A percentile compares a stretch with the other conserved stretches of the same genome.
These are phyloP conservation scores for Mycogone perniciosa DNA, from an alignment of 2,329 filamentous ascomycete genomes.

Conservation along the genomic window DNA sequence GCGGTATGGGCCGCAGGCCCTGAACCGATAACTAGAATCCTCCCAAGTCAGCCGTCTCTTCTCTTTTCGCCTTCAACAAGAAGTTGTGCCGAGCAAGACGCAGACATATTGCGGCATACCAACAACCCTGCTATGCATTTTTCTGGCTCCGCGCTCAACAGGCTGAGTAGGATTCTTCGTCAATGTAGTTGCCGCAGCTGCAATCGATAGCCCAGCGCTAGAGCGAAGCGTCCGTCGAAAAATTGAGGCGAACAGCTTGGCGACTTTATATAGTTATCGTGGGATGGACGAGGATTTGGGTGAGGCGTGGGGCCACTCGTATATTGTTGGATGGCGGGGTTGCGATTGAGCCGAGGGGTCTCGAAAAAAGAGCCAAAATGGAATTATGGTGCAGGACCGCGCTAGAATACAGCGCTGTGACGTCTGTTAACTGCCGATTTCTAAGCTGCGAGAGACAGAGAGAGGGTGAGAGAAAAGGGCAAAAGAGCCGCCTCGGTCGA, in stretches of 20 bases:
- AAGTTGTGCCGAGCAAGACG: background rate
- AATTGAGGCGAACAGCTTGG: slow-evolving; percentile 88
- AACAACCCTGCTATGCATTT: slow-evolving; percentile 90
- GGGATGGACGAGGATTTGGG: background rate
- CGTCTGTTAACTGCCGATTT: slow-evolving; percentile 11
- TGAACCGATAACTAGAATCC: slow-evolving; percentile 67
- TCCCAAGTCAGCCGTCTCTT: background rate
- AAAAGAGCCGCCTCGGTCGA: no score
- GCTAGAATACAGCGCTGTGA: no score
- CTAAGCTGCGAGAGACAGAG: slow-evolving; percentile 12
- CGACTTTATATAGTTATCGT: slow-evolving; percentile 32
- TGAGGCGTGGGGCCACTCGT: background rate
- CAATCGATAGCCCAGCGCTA: slow-evolving; percentile 66
- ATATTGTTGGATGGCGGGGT: background rate
- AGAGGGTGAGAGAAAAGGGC: no score
- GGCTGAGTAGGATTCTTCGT: slow-evolving; percentile 35
- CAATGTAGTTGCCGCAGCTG: slow-evolving; percentile 58
- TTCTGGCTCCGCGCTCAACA: slow-evolving; percentile 40
- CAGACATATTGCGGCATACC: slow-evolving; percentile 48
- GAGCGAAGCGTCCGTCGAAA: slow-evolving; percentile 72
- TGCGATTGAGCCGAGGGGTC: background rate
- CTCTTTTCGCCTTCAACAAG: background rate
- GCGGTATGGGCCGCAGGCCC: slow-evolving; percentile 97
- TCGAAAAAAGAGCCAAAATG: background rate
- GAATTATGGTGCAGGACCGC: background rate